phyloP scores from a whole-genome alignment of 768 basidiomycete genomes.

The Chalciporus sphaerocephalus region DNA sequence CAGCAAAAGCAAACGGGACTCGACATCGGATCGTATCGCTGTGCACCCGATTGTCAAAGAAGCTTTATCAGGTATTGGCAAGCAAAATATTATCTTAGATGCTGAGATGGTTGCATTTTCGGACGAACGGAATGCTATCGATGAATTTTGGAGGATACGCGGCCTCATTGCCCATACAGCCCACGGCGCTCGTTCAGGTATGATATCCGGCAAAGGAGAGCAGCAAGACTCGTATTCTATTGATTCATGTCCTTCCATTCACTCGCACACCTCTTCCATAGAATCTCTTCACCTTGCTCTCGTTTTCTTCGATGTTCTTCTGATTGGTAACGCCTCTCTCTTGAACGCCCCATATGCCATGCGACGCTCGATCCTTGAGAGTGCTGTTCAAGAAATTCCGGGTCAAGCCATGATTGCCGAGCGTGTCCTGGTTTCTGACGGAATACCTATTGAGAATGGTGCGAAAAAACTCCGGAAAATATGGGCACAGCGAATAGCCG shows the following conservation, averaged over 20 bases:
- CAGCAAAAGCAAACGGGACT: constrained; percentile 84
- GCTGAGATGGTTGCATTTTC: constrained; percentile 90
- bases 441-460: constrained; percentile 8
- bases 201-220: constrained; percentile 15
- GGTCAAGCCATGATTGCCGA: constrained; percentile 65
- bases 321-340: constrained; percentile 59
- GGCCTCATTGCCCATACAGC: constrained; percentile 57
- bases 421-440: constrained; percentile 40
- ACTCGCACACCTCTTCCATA: constrained; percentile 35
- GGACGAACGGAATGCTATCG: constrained; percentile 50
- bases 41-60: constrained; percentile 60
- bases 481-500: constrained; percentile 50
- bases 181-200: constrained; percentile 43
- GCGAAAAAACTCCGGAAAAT: constrained; percentile 35
- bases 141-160: constrained; percentile 77
- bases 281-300: constrained; percentile 62
- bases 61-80: constrained; percentile 46
- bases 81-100: constrained; percentile 55
- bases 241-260: constrained; percentile 40
- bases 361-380: constrained; percentile 62
- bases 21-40: constrained; percentile 69
- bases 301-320: constrained; percentile 83
- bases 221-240: constrained; percentile 25
- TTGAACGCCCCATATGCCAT: constrained; percentile 51
- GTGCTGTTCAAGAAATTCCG: constrained; percentile 44